These are phyloP conservation scores for Fusarium torulosum DNA, from an alignment of 2,329 filamentous ascomycete genomes.

Conservation along the genomic window DNA sequence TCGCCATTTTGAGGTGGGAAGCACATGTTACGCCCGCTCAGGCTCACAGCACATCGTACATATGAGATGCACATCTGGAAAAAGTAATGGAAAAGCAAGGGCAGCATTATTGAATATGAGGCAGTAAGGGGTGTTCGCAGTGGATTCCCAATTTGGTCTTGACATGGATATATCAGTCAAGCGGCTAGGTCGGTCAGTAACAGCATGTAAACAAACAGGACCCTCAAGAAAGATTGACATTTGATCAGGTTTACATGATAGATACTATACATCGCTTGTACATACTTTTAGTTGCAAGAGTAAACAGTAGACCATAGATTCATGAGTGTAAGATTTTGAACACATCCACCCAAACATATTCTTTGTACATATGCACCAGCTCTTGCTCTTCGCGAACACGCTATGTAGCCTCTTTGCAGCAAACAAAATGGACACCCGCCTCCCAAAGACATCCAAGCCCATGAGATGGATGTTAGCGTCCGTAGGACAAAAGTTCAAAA, in stretches of 20 bases:
- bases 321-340: slow-evolving; percentile 9
- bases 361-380: slow-evolving; percentile 8
- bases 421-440: slow-evolving; percentile 6
- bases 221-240: not conserved
- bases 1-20: not conserved
- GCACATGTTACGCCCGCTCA: not conserved
- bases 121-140: not conserved
- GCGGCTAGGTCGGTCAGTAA: not conserved
- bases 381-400: not conserved
- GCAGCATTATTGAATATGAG: not conserved
- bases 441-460: slow-evolving; percentile 25
- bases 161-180: not conserved
- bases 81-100: not conserved
- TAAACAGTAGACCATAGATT: not conserved
- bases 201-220: not conserved
- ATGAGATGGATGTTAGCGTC: slow-evolving; percentile 18
- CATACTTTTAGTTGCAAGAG: not conserved
- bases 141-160: not conserved
- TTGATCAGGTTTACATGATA: not conserved
- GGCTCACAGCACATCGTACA: slow-evolving; percentile 3
- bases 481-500: slow-evolving; percentile 30
- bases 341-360: slow-evolving; percentile 1
- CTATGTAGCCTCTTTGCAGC: not conserved
- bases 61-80: not conserved
- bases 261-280: not conserved